Conservation (phyloP, 495 filamentous ascomycete species). For the Penicillium cosmopolitanum region DNA sequence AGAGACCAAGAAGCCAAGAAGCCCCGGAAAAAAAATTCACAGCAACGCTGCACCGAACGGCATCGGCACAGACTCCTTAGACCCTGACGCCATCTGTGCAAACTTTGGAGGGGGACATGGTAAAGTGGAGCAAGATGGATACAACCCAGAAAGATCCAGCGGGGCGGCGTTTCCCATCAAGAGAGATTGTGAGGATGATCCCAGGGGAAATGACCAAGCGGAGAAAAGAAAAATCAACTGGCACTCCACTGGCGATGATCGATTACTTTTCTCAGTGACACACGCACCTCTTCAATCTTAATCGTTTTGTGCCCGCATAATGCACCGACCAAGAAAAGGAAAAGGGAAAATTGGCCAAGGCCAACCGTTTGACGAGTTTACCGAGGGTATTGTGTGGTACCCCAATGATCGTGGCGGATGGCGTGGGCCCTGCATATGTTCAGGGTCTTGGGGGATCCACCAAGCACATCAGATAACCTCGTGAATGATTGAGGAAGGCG, state of each 20-base stretch:
- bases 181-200: background rate
- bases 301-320: background rate
- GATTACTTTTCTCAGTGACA: constrained; percentile 5
- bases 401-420: background rate
- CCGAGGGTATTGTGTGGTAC: constrained; percentile 7
- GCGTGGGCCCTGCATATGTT: background rate
- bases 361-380: constrained; percentile 8
- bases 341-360: background rate
- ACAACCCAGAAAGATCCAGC: background rate
- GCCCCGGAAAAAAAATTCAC: constrained; percentile 3
- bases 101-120: background rate
- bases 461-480: constrained; percentile 6
- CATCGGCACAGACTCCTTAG: background rate
- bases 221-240: background rate
- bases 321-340: background rate
- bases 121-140: background rate
- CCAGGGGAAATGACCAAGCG: constrained; percentile 2
- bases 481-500: constrained; percentile 1
- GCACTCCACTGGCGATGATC: constrained; percentile 1
- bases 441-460: constrained; percentile 1
- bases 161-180: constrained; percentile 1
- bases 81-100: background rate
- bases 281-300: background rate
- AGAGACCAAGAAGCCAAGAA: background rate
- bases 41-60: background rate